Conservation (phyloP, 2,329 filamentous ascomycete species). For the Clonostachys rosea region DNA sequence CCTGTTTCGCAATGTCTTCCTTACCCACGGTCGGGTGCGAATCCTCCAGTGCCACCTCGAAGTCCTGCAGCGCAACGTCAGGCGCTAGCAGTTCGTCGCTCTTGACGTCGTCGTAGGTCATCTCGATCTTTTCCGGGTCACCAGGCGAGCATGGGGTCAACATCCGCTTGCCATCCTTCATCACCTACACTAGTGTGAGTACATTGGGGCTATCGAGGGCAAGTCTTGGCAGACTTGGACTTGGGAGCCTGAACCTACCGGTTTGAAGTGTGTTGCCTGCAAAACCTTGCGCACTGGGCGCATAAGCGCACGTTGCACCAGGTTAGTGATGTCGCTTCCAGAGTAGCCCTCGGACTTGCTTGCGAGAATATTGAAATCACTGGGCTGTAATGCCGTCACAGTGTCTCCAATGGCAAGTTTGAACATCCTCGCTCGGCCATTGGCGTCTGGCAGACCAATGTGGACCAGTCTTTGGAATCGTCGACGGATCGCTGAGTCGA, state of each 20-base stretch:
- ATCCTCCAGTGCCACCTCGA: conserved; percentile 84
- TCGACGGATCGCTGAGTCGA: conserved; percentile 91
- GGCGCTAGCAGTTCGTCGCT: conserved; percentile 84
- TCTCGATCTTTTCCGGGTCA: conserved; percentile 79
- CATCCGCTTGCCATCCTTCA: conserved; percentile 61
- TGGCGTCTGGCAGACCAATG: conserved; percentile 84
- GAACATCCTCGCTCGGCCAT: conserved; percentile 90
- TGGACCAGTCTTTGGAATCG: conserved; percentile 96
- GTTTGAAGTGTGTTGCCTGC: conserved; percentile 96
- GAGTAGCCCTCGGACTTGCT: conserved; percentile 89
- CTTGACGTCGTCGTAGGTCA: conserved; percentile 87
- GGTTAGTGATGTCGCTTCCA: conserved; percentile 92
- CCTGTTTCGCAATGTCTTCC: conserved; percentile 78
- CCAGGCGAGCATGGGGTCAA: conserved; percentile 92
- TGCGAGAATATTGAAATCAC: conserved; percentile 77
- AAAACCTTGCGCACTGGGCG: conserved; percentile 95
- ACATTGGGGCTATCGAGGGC: not conserved
- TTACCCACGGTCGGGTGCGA: conserved; percentile 86
- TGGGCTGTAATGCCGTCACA: conserved; percentile 73
- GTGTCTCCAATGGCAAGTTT: conserved; percentile 92
- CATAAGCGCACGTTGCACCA: conserved; percentile 95
- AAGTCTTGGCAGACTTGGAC: too few relatives aligned
- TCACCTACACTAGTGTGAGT: conserved; percentile 46
- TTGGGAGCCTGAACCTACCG: conserved; percentile 45
- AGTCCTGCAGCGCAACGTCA: conserved; percentile 83